These are phyloP conservation scores for Amylostereum areolatum DNA, from an alignment of 1,284 basidiomycete species.

Conservation along the genomic window DNA sequence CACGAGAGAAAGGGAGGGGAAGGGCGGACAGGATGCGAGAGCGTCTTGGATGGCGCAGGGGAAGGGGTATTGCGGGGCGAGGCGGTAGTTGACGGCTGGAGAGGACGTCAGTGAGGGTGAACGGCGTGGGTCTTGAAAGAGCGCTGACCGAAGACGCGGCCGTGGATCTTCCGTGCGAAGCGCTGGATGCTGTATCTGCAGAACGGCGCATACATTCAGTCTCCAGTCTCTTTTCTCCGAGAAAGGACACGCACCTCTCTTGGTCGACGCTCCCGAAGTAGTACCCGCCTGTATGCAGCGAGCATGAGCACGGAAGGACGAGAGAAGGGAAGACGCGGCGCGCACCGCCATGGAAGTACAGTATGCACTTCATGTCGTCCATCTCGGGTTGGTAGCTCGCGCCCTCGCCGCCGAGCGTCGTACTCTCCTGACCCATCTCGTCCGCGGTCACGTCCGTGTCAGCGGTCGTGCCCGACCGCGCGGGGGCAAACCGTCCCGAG, in stretches of 20 bases:
- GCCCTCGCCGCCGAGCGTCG: background rate
- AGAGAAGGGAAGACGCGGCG: constrained; percentile 17
- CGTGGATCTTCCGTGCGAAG: constrained; percentile 85
- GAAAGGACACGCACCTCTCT: constrained; percentile 42
- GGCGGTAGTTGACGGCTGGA: constrained; percentile 82
- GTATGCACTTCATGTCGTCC: constrained; percentile 82
- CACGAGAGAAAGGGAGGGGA: background rate
- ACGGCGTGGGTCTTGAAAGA: background rate
- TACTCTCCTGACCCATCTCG: constrained; percentile 1
- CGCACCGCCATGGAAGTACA: constrained; percentile 79
- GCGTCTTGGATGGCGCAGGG: constrained; percentile 91
- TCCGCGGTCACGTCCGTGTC: background rate
- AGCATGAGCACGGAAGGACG: constrained; percentile 1
- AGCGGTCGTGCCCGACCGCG: too few relatives aligned
- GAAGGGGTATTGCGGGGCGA: constrained; percentile 94
- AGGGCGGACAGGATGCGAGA: constrained; percentile 68
- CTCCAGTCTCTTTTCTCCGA: constrained; percentile 8
- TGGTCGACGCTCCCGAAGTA: constrained; percentile 81
- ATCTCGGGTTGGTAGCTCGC: constrained; percentile 57
- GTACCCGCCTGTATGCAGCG: constrained; percentile 53
- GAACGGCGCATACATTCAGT: constrained; percentile 15
- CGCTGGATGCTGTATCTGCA: constrained; percentile 77
- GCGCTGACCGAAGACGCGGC: constrained; percentile 73
- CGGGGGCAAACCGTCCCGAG: too few relatives aligned
- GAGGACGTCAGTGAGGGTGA: constrained; percentile 9